A percentile compares a stretch with the other conserved stretches of the same genome.
Evolutionary conservation across 2,329 filamentous ascomycete species (phyloP).

Genomic region (Mycocentrospora acerina): DNA sequence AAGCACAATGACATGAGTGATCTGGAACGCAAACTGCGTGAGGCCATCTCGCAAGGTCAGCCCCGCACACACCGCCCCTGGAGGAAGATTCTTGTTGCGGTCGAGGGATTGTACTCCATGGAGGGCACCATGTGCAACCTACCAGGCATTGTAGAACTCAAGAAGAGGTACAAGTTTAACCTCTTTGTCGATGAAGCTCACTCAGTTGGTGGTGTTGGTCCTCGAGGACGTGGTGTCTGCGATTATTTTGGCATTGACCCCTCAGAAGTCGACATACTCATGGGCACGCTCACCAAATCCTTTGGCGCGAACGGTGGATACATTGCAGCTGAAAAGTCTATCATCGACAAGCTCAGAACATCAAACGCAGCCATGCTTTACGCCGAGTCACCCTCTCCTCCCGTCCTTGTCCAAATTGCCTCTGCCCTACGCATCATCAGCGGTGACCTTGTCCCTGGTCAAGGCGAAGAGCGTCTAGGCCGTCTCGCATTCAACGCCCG

Average conservation of each 20-base stretch:
- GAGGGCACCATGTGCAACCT: slow-evolving; percentile 98
- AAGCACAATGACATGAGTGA: slow-evolving; percentile 95
- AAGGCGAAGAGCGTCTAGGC: slow-evolving; percentile 93
- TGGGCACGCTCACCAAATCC: slow-evolving; percentile 98
- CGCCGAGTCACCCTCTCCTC: slow-evolving; percentile 84
- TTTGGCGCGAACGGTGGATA: slow-evolving; percentile 98
- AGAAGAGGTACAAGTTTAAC: slow-evolving; percentile 95
- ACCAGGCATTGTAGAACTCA: slow-evolving; percentile 82
- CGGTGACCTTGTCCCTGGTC: slow-evolving; percentile 82
- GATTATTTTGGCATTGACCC: slow-evolving; percentile 96
- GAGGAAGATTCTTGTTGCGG: slow-evolving; percentile 97
- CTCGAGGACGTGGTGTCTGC: slow-evolving; percentile 86
- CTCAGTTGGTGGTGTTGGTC: slow-evolving; percentile 89
- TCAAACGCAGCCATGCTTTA: slow-evolving; percentile 85
- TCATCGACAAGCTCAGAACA: slow-evolving; percentile 87
- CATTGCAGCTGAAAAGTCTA: slow-evolving; percentile 81
- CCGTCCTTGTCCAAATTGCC: slow-evolving; percentile 87
- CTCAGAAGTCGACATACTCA: slow-evolving; percentile 85
- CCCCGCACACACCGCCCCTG: slow-evolving; percentile 97
- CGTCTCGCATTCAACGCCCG: slow-evolving; percentile 97
- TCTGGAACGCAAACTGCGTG: slow-evolving; percentile 81
- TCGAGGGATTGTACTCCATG: slow-evolving; percentile 98
- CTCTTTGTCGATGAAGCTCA: slow-evolving; percentile 97
- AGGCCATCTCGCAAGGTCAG: slow-evolving; percentile 94
- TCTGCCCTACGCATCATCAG: slow-evolving; percentile 84